Base-by-base conservation (phyloP, 192 early-diverging fungal genomes). In the Pilaira anomala region DNA sequence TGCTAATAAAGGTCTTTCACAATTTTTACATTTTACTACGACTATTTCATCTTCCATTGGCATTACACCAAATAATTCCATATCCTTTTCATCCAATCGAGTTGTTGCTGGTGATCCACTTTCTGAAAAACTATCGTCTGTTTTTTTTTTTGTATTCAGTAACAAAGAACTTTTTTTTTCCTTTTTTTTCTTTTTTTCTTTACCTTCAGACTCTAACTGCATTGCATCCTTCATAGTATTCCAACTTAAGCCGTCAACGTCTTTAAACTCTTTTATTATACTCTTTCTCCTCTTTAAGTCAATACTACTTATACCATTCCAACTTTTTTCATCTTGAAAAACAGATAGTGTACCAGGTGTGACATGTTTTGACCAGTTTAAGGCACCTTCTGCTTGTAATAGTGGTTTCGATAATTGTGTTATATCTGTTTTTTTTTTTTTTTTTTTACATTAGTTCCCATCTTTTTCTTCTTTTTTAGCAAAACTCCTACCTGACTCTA, bases 21-120 rank as follows among this genome's bases (percentile, higher is more conserved):
- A 93, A 13, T 60, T 58, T 19, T 81, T 83, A 69, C 91, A 93
- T 13, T 74, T 76, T 21, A 92, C 85, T 7, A 88, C 65, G 9
- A 85, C 77, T 18, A 81, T 48, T 12, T 87, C 83, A 19, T 93
- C 88, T 36, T 80, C 64, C 66, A 87, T 71, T 41, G 88, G 84
- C 63, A 77, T 72, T 26, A 61, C 68, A 18, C 83, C 83, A 70
- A 78, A 84, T 25, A 64, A 79, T 52, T 72, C 82, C 72, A 80
- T 72, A 56, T 84, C 77, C 33, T 71, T 74, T 36, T 44, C 59
- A 36, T 74, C 66, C 49, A 79, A 18, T 46, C 68, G 67, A 11
- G 69, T 77, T 21, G 63, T 69, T 3, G 68, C 58, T 2, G 72
- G 74, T 18, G 68, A 71, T 28, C 65, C 58, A 58, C 62, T 56